Evolutionary conservation across 805 yeast species (phyloP), one percentile per base, ranked within the genome.

Genomic region (Kazachstania martiniae): DNA sequence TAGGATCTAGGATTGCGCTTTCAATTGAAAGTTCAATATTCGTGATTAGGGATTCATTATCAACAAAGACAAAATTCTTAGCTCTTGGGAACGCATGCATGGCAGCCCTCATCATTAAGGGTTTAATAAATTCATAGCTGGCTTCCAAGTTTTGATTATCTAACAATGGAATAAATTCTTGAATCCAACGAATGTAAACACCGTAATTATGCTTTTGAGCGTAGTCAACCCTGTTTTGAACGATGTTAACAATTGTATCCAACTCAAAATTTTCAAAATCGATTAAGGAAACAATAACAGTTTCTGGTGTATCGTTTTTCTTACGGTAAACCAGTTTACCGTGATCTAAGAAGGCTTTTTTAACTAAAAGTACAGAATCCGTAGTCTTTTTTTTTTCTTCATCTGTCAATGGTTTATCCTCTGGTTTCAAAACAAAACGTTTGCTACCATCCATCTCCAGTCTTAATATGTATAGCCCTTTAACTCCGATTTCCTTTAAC

Each of bases 61-160:
- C 95, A 27, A 91, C 51, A 49, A 75, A 87, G 91, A 96, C 83
- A 49, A 87, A 77, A 65, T 84, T 80, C 53, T 83, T 74, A n/a
- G 95, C 81, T 29, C 77, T 65, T 1, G 97, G 97, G 63, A 86
- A 86, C 0, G 94, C 91, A 53, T 72, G 73, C 78, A 89, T 75
- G n/a, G 97, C 96, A 27, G 87, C 91, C 39, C 93, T 69, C 51
- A 84, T 54, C 33, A 49, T 31, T 33, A 56, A 19, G 17, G 47
- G 52, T 40, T 43, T 58, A 18, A 46, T 36, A 27, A 29, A 45
- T 10, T 53, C 56, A 31, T 46, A 43, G 32, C 37, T 36, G 13
- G 35, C 31, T 5, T 36, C 37, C 57, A 40, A 59, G 55, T 37
- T 62, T 57, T 44, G 66, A 55, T 65, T 65, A 34, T 71, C 65